These are phyloP conservation scores for Pseudevernia furfuracea DNA, from an alignment of 495 filamentous ascomycete species.

Conservation along the genomic window DNA sequence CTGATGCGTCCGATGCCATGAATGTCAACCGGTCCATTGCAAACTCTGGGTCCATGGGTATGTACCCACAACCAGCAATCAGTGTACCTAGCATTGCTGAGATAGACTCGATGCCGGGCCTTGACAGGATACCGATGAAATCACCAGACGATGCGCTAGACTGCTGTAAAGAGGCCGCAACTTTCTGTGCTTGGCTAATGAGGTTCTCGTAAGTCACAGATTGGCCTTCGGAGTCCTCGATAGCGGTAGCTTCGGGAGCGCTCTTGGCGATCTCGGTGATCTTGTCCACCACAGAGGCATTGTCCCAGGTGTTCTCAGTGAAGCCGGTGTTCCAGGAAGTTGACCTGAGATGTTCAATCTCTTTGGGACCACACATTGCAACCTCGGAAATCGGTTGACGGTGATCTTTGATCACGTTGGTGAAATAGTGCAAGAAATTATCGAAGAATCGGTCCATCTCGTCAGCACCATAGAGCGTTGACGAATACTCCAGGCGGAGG, in stretches of 20 bases:
- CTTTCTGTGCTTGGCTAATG: slow-evolving; percentile 52
- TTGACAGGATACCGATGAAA: slow-evolving; percentile 59
- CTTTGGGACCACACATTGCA: slow-evolving; percentile 27
- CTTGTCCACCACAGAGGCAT: slow-evolving; percentile 14
- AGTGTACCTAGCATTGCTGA: slow-evolving; percentile 61
- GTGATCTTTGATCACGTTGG: slow-evolving; percentile 29
- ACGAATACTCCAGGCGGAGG: slow-evolving; percentile 26
- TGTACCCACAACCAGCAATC: slow-evolving; percentile 66
- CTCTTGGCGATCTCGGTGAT: slow-evolving; percentile 18
- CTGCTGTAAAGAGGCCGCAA: slow-evolving; percentile 51
- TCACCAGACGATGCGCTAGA: slow-evolving; percentile 41
- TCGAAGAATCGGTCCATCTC: slow-evolving; percentile 32
- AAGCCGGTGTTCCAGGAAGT: slow-evolving; percentile 21
- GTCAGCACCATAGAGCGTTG: slow-evolving; percentile 24
- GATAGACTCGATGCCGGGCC: slow-evolving; percentile 62
- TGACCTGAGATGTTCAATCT: slow-evolving; percentile 19
- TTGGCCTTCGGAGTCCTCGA: slow-evolving; percentile 27
- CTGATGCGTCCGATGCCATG: slow-evolving; percentile 24
- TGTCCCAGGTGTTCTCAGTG: slow-evolving; percentile 23
- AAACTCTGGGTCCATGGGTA: slow-evolving; percentile 57
- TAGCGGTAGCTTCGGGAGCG: slow-evolving; percentile 19
- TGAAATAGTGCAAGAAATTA: slow-evolving; percentile 29
- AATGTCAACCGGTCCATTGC: slow-evolving; percentile 24
- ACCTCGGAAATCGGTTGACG: slow-evolving; percentile 29
- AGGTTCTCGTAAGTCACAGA: slow-evolving; percentile 55